These are phyloP conservation scores for Dactylellina leptospora DNA, from an alignment of 2,329 filamentous ascomycete species.

Conservation along the genomic window DNA sequence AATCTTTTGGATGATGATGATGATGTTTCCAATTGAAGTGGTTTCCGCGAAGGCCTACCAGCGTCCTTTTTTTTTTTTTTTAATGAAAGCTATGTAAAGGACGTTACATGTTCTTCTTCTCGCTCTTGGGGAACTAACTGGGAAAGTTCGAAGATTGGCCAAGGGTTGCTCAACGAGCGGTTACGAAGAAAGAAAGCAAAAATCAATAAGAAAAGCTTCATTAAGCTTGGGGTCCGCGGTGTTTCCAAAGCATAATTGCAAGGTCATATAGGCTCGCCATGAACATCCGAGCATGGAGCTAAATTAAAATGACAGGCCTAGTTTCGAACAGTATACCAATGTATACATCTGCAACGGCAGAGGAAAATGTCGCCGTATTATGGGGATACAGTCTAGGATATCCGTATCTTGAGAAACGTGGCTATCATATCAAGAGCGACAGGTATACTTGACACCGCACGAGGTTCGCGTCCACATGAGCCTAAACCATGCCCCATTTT, in stretches of 20 bases:
- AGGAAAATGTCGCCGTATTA: slow-evolving; percentile 47
- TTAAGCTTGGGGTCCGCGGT: slow-evolving; percentile 18
- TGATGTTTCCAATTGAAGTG: slow-evolving; percentile 23
- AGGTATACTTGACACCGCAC: slow-evolving; percentile 8
- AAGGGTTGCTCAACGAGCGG: slow-evolving; percentile 17
- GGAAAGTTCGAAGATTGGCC: slow-evolving; percentile 33
- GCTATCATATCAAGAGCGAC: slow-evolving; percentile 29
- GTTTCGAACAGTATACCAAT: neutral
- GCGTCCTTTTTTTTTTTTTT: no score
- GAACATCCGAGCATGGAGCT: slow-evolving; percentile 37
- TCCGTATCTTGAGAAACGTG: slow-evolving; percentile 36
- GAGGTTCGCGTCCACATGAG: slow-evolving; percentile 39
- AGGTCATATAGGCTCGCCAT: slow-evolving; percentile 39
- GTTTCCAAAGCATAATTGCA: slow-evolving; percentile 39
- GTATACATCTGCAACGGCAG: slow-evolving; percentile 42
- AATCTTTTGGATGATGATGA: slow-evolving; percentile 28
- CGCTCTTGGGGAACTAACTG: slow-evolving; percentile 32
- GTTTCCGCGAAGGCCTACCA: slow-evolving; percentile 21
- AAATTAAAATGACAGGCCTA: slow-evolving; percentile 28
- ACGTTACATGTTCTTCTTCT: neutral
- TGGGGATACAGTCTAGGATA: slow-evolving; percentile 11
- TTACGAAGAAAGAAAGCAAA: slow-evolving; percentile 11
- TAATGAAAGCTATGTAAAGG: neutral
- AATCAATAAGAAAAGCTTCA: slow-evolving; percentile 22
- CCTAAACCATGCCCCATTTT: slow-evolving; percentile 37